Evolutionary conservation across 2,329 filamentous ascomycete genomes (phyloP).

Genomic region (Arachnomyces sp.): DNA sequence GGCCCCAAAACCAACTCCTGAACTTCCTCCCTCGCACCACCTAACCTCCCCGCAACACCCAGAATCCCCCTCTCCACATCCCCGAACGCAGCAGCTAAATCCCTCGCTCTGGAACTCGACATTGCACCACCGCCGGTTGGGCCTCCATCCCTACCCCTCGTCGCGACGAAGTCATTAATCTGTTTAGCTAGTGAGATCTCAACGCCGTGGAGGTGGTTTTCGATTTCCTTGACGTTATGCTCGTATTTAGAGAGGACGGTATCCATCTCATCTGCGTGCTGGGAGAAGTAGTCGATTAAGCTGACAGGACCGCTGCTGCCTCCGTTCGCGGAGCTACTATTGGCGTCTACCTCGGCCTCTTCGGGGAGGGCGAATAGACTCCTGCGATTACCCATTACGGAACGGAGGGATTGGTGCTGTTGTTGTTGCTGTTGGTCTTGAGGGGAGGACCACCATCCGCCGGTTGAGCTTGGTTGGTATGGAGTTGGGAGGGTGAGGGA

Average conservation of each 20-base stretch:
- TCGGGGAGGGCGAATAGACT: slow-evolving; percentile 42
- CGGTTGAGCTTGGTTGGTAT: slow-evolving; percentile 46
- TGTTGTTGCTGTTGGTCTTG: slow-evolving; percentile 31
- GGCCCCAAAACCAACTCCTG: slow-evolving; percentile 48
- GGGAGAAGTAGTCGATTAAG: slow-evolving; percentile 57
- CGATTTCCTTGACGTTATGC: slow-evolving; percentile 55
- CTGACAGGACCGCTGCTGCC: slow-evolving; percentile 42
- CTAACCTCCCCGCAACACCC: slow-evolving; percentile 55
- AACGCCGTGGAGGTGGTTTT: slow-evolving; percentile 57
- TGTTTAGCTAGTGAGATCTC: slow-evolving; percentile 54
- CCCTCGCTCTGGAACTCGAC: slow-evolving; percentile 31
- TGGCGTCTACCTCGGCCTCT: slow-evolving; percentile 34
- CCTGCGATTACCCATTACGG: slow-evolving; percentile 28
- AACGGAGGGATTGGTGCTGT: slow-evolving; percentile 28
- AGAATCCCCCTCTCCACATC: slow-evolving; percentile 61
- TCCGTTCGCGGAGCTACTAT: slow-evolving; percentile 40
- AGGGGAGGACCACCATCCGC: slow-evolving; percentile 31
- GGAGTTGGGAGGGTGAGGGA: slow-evolving; percentile 63
- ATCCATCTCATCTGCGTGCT: slow-evolving; percentile 55
- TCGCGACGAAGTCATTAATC: slow-evolving; percentile 47
- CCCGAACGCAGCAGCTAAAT: slow-evolving; percentile 51
- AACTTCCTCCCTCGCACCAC: slow-evolving; percentile 52
- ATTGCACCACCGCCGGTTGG: slow-evolving; percentile 35
- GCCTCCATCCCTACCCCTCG: slow-evolving; percentile 32
- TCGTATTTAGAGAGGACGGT: slow-evolving; percentile 52